Percentiles rank a stretch among this genome's conserved stretches.
Evolutionary conservation across 148 eudicot genomes (phyloP).

Genomic region (Persicaria tinctoria): DNA sequence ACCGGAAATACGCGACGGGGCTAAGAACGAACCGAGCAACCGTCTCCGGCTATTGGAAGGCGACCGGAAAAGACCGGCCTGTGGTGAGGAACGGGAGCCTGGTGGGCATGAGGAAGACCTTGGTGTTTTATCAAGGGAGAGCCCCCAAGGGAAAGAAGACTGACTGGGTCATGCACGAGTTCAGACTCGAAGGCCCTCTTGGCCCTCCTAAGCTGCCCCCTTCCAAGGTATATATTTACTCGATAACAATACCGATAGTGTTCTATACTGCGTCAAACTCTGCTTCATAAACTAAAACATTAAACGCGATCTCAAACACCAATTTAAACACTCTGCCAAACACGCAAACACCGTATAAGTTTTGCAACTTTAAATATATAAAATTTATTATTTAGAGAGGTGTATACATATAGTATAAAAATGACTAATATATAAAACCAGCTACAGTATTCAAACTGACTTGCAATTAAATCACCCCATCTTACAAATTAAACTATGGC

Average conservation of each 20-base stretch:
- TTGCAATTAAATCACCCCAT: constrained; percentile 7
- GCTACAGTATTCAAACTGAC: background rate
- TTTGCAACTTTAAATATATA: no score
- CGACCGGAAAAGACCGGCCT: constrained; percentile 86
- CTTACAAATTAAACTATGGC: background rate
- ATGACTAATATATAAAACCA: background rate
- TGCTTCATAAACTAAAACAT: no score
- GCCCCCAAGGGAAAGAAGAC: constrained; percentile 89
- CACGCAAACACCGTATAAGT: no score
- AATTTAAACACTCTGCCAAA: no score
- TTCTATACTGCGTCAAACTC: no score
- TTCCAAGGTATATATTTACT: constrained; percentile 11
- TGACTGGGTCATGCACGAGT: constrained; percentile 98
- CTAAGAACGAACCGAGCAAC: constrained; percentile 85
- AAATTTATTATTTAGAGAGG: no score
- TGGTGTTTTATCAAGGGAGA: constrained; percentile 82
- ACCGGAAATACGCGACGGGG: constrained; percentile 83
- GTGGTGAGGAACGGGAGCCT: constrained; percentile 31
- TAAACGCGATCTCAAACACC: no score
- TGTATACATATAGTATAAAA: no score
- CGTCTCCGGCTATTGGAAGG: constrained; percentile 85
- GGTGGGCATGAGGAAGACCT: constrained; percentile 91
- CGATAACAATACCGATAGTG: no score
- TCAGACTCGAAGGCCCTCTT: constrained; percentile 60
- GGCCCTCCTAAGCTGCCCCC: constrained; percentile 34